Evolutionary conservation across 768 basidiomycete species (phyloP), one percentile per base, ranked within the genome.

Genomic region (Boletus barrowsii): DNA sequence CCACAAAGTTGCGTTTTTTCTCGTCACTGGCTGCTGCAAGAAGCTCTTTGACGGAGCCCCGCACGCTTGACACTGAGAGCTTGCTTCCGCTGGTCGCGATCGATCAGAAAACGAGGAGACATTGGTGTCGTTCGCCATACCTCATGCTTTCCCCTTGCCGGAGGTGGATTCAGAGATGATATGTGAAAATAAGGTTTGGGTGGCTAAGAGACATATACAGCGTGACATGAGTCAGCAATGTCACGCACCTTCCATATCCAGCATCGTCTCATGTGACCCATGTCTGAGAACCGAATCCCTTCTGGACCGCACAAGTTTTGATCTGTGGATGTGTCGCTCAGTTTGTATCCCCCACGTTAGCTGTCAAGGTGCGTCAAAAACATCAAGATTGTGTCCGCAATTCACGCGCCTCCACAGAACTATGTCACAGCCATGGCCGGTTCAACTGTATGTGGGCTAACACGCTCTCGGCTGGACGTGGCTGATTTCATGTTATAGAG

Each of bases 21-120:
- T 93, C 93, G 76, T 87, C 87, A 62, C 76, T 88, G 66, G 93
- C 84, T 17, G 87, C 85, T 53, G 81, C 84, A 57, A 96, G 82
- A 60, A 98, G 83, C 62, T 93, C 91, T 76, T 90, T 90, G 76
- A 98, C 84, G 71, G 90, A 93, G 79, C 86, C 87, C 87, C 97
- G 96, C 92, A 99, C 96, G 87, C 94, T 96, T 88, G 93, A 84
- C 84, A 96, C 95, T 88, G 90, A 92, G 75, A 97, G 88, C 81
- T 96, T 97, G 72, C 80, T 83, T 66, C 75, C 68, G 68, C 69
- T 72, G 54, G 45, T 17, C 3, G 14, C 11, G 41, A 5, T 8
- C 24, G 0, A 22, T 61, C 17, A 66, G 54, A 20, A 33, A 0
- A 29, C 3, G 15, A n/a, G 11, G 13, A 29, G 1, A 15, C 7